A percentile compares a stretch with the other conserved stretches of the same genome.
Evolutionary conservation across 2,329 filamentous ascomycete species (phyloP).

Genomic region (Pezicula radicicola): DNA sequence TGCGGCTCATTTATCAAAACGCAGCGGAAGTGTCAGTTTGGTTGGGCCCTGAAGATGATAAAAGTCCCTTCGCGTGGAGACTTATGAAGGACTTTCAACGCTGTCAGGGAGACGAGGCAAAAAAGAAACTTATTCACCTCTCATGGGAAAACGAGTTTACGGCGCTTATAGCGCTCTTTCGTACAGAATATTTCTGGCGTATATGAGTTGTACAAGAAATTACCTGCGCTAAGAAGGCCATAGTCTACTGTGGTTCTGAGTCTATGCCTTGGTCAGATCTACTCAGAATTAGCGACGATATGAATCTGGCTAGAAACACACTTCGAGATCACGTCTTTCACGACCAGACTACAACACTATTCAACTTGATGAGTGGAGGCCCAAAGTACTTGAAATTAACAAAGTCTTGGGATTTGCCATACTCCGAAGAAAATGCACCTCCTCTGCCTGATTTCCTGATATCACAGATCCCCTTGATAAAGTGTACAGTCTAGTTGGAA

Average conservation of each 20-base stretch:
- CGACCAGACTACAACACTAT: constrained; percentile 3
- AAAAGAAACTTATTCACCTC: background rate
- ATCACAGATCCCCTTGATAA: constrained; percentile 6
- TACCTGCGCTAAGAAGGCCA: background rate
- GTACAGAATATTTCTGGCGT: constrained; percentile 10
- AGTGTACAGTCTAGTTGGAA: constrained; percentile 11
- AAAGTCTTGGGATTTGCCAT: background rate
- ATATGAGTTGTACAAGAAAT: constrained; percentile 13
- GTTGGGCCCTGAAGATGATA: constrained; percentile 2
- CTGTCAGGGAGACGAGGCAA: background rate
- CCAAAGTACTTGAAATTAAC: constrained; percentile 3
- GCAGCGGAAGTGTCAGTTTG: constrained; percentile 5
- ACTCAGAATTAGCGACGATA: background rate
- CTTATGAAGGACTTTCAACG: constrained; percentile 1
- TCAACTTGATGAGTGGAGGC: constrained; percentile 7
- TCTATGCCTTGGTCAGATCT: constrained; percentile 6
- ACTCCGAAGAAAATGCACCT: background rate
- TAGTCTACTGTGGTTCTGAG: constrained; percentile 6
- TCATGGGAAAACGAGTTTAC: constrained; percentile 3
- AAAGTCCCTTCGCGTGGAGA: background rate
- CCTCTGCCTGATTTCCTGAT: background rate
- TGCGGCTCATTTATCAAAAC: constrained; percentile 9
- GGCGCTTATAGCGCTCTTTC: constrained; percentile 5
- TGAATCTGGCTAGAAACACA: background rate
- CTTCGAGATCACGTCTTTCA: constrained; percentile 2